Evolutionary conservation across 139 green algal genomes (phyloP), one percentile per base, ranked within the genome.

Genomic region (Picochlorum costavermella): DNA sequence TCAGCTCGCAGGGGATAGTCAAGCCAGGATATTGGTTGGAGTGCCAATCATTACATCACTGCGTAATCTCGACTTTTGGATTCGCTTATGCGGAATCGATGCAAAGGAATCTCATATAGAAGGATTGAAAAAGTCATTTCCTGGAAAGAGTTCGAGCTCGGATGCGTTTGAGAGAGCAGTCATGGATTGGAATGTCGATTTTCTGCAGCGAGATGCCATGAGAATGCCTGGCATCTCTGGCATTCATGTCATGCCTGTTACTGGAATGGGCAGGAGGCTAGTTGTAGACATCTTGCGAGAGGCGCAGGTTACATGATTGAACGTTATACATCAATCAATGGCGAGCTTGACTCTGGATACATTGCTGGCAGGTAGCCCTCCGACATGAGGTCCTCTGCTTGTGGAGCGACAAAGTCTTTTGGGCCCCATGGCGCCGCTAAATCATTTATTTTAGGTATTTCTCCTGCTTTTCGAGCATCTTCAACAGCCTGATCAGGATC

Each of bases 161-260:
- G 60, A 29, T 29, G 33, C 36, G 33, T 40, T 40, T 40, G 33
- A 40, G 33, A 40, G 33, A 56, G 50, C 61, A 36, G 62, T 73
- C 28, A 23, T 48, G 13, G 10, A 36, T 29, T 80, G 75, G 63
- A 78, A 76, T 26, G 28, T 56, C 12, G 62, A 63, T 28, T 65
- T 89, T 26, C 67, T 84, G 9, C 37, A 57, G 12, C 71, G 71
- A 69, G 75, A 74, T 6, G 56, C n/a, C 31, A 36, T 20, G 33
- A 40, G 33, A 40, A 53, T 73, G 10, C 68, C 77, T 17, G 81
- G 81, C 16, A 71, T 87, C 25, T 50, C 56, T 0, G 84, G 84
- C 1, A 60, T 90, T 51, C 84, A 90, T 56, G 58, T 90, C 20
- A 90, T 90, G 84, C 81, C 84, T 26, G 69, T 90, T 36, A 88